A percentile compares a stretch with the other conserved stretches of the same genome.
These are phyloP conservation scores for Xylaria sp. DNA, from an alignment of 2,329 filamentous ascomycete genomes.

Conservation along the genomic window DNA sequence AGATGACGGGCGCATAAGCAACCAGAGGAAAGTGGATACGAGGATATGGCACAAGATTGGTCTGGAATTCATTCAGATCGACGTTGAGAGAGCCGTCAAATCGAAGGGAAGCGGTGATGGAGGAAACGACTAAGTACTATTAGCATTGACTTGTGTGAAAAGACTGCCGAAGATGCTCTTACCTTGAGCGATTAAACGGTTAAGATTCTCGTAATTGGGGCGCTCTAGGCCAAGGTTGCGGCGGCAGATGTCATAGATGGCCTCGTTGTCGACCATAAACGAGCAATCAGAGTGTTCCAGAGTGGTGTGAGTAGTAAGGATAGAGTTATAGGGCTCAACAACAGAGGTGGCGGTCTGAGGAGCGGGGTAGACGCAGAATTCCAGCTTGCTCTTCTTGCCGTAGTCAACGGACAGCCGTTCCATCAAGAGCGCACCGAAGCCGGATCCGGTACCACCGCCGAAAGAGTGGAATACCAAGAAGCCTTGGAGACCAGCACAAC, in stretches of 20 bases:
- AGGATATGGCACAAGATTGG: constrained; percentile 98
- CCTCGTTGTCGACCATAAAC: constrained; percentile 99
- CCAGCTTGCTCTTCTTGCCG: constrained; percentile 99
- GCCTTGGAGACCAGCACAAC: constrained; percentile 97
- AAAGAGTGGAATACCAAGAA: constrained; percentile 99
- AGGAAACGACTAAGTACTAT: constrained; percentile 82
- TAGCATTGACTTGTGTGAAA: constrained; percentile 35
- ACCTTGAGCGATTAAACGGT: constrained; percentile 98
- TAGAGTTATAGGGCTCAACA: constrained; percentile 99
- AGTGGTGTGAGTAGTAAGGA: constrained; percentile 98
- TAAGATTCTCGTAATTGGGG: constrained; percentile 98
- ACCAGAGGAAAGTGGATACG: constrained; percentile 99
- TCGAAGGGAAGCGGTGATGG: constrained; percentile 96
- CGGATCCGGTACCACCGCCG: constrained; percentile 97
- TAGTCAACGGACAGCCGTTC: constrained; percentile 99
- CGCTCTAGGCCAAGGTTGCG: constrained; percentile 97
- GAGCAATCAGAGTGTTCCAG: constrained; percentile 99
- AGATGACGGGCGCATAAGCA: constrained; percentile 94
- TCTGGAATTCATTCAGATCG: constrained; percentile 99
- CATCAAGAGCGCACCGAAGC: constrained; percentile 98
- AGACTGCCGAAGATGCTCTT: constrained; percentile 40
- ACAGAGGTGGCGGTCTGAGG: constrained; percentile 97
- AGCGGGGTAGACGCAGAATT: constrained; percentile 99
- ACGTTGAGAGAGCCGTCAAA: constrained; percentile 99
- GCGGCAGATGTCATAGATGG: constrained; percentile 99